Evolutionary conservation across 2,329 filamentous ascomycete genomes (phyloP).

Genomic region (Ascochyta pisi): DNA sequence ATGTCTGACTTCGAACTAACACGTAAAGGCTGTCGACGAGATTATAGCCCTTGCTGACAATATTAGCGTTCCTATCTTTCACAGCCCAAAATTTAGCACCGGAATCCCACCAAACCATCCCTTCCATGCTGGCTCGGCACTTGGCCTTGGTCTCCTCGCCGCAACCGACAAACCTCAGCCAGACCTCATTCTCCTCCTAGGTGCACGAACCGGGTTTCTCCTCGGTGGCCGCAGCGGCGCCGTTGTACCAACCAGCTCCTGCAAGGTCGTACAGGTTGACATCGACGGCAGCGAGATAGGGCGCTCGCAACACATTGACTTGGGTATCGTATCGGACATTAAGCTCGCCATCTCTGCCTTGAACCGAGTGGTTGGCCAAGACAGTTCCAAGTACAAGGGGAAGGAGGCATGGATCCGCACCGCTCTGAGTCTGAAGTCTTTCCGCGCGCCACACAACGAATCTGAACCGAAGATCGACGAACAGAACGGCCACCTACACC

Average conservation of each 20-base stretch:
- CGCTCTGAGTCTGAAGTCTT: slow-evolving; percentile 31
- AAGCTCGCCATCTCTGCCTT: slow-evolving; percentile 44
- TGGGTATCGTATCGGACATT: slow-evolving; percentile 53
- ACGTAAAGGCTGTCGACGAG: slow-evolving; percentile 33
- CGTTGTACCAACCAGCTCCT: slow-evolving; percentile 48
- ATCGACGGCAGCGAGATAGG: slow-evolving; percentile 54
- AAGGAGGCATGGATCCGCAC: slow-evolving; percentile 36
- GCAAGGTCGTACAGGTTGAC: slow-evolving; percentile 53
- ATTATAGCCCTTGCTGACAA: slow-evolving; percentile 45
- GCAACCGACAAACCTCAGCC: slow-evolving; percentile 39
- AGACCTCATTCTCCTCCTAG: slow-evolving; percentile 53
- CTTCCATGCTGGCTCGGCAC: slow-evolving; percentile 48
- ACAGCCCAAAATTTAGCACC: slow-evolving; percentile 48
- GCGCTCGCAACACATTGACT: slow-evolving; percentile 48
- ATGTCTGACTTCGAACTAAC: neutral
- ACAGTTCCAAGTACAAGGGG: slow-evolving; percentile 23
- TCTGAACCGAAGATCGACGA: slow-evolving; percentile 27
- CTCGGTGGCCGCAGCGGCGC: slow-evolving; percentile 48
- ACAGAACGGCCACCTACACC: slow-evolving; percentile 49
- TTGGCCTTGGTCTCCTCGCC: slow-evolving; percentile 43
- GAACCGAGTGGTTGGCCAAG: slow-evolving; percentile 10
- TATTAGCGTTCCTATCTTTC: slow-evolving; percentile 52
- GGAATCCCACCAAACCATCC: slow-evolving; percentile 39
- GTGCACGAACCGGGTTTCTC: slow-evolving; percentile 52
- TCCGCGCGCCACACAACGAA: slow-evolving; percentile 32